These are phyloP conservation scores for Crithidia fasciculata DNA, from an alignment of 208 protist species.

Conservation along the genomic window DNA sequence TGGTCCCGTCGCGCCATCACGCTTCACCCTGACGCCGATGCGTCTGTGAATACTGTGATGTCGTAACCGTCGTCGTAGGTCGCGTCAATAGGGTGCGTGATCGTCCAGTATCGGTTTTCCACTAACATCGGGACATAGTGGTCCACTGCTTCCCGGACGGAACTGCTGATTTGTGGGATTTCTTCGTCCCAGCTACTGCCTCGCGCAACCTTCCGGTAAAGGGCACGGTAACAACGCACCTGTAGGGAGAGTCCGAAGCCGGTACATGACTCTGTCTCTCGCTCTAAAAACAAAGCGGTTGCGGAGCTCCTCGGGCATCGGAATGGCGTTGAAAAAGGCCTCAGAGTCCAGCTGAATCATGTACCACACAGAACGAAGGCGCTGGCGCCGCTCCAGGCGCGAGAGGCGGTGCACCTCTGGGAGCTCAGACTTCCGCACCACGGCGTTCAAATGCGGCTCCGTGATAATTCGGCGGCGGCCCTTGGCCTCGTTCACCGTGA, in stretches of 20 bases:
- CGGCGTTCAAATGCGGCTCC: slow-evolving; percentile 36
- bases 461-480: slow-evolving; percentile 32
- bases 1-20: slow-evolving; percentile 3
- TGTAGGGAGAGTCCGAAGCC: slow-evolving; percentile 28
- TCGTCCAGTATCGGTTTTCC: not conserved
- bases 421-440: slow-evolving; percentile 23
- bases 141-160: not conserved
- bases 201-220: not conserved
- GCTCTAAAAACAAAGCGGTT: slow-evolving; percentile 33
- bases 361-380: slow-evolving; percentile 14
- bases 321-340: slow-evolving; percentile 44
- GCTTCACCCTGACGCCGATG: not conserved
- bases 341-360: slow-evolving; percentile 5
- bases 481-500: slow-evolving; percentile 28
- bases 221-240: slow-evolving; percentile 11
- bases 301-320: slow-evolving; percentile 19
- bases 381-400: not conserved
- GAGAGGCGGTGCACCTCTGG: slow-evolving; percentile 9
- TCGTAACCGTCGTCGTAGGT: slow-evolving; percentile 2
- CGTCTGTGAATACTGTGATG: slow-evolving; percentile 5
- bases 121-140: not conserved
- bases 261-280: slow-evolving; percentile 9
- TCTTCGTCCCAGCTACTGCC: not conserved
- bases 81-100: slow-evolving; percentile 5
- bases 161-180: not conserved